Conservation (phyloP, 345 rosid species). For the Psidium guajava region DNA sequence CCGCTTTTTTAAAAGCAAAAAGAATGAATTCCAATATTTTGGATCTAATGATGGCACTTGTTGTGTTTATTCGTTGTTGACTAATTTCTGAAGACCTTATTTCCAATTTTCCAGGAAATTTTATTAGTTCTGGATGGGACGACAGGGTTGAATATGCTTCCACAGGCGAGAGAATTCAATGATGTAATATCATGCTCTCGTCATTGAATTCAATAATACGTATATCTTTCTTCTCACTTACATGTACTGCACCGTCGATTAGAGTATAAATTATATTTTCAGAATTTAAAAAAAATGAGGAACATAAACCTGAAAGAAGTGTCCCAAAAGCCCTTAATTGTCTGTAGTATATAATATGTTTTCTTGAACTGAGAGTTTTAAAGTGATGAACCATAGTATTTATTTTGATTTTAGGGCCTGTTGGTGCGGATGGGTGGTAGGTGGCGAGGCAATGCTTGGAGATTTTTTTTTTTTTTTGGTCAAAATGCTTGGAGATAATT, state of each 20-base stretch:
- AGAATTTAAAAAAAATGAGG: background rate
- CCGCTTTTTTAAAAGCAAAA: background rate
- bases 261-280: background rate
- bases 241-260: background rate
- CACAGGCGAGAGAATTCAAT: constrained; percentile 98
- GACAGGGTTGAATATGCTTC: constrained; percentile 96
- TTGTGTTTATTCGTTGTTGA: background rate
- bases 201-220: background rate
- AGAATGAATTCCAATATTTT: background rate
- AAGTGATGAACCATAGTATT: background rate
- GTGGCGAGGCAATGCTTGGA: background rate
- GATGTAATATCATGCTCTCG: constrained; percentile 40
- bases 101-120: constrained; percentile 48
- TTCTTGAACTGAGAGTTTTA: background rate
- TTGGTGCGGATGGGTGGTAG: background rate
- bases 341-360: background rate
- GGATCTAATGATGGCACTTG: background rate
- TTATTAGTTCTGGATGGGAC: constrained; percentile 92
- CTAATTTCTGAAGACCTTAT: background rate
- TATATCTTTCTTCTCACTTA: background rate
- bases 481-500: background rate
- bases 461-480: background rate
- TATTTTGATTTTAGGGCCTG: background rate
- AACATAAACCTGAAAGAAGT: background rate
- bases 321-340: background rate